A percentile compares a stretch with the other conserved stretches of the same genome.
These are phyloP conservation scores for Cryptosporidium ryanae DNA, from an alignment of 169 alveolate species.

Conservation along the genomic window DNA sequence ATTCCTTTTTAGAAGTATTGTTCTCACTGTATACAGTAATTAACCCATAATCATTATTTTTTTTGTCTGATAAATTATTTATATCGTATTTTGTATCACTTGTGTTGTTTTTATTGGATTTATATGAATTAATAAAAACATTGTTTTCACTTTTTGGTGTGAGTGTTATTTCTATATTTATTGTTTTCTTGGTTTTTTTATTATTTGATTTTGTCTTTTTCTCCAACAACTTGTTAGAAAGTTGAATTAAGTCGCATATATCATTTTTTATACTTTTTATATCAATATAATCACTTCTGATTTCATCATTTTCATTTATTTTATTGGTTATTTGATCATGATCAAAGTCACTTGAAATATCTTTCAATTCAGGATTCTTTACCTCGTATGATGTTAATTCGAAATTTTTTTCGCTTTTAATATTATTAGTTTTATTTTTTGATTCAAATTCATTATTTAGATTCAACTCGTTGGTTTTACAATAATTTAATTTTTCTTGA, in stretches of 20 bases:
- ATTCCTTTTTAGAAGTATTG: not conserved
- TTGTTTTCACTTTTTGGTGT: slow-evolving; percentile 59
- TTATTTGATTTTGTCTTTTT: slow-evolving; percentile 3
- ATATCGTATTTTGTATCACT: not conserved
- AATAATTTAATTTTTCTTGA: too few species aligned
- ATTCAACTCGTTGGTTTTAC: too few species aligned
- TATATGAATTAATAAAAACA: slow-evolving; percentile 33
- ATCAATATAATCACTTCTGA: not conserved
- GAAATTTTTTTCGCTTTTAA: too few species aligned
- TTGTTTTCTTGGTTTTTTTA: slow-evolving; percentile 40
- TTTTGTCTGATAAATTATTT: not conserved
- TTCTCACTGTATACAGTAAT: not conserved
- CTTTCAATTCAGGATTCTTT: too few species aligned
- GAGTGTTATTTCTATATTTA: slow-evolving; percentile 60
- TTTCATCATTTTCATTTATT: too few species aligned
- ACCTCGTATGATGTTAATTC: too few species aligned
- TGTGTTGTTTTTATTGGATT: not conserved
- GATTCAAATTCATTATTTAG: too few species aligned
- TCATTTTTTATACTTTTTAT: slow-evolving; percentile 1
- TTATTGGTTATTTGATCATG: too few species aligned
- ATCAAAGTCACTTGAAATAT: too few species aligned
- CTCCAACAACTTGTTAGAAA: slow-evolving; percentile 2
- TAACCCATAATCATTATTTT: not conserved
- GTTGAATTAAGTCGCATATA: not conserved
- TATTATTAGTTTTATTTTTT: too few species aligned